Percentiles rank a stretch among this genome's conserved stretches.
These are phyloP conservation scores for Ustilago hordei DNA, from an alignment of 1,284 basidiomycete genomes.

Conservation along the genomic window DNA sequence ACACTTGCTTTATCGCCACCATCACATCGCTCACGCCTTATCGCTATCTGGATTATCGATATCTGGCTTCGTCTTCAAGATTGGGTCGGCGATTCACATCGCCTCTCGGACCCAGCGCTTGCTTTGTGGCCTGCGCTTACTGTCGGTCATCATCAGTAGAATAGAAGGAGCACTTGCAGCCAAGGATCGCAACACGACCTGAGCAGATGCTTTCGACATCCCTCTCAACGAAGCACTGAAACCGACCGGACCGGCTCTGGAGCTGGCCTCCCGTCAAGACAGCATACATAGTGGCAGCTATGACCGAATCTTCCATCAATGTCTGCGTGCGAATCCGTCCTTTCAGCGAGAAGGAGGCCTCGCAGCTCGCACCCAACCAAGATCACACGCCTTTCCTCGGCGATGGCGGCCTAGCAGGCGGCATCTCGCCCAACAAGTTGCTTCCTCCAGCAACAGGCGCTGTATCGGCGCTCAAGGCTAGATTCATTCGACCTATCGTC, in stretches of 20 bases:
- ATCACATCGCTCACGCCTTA: constrained; percentile 10
- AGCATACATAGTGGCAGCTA: neutral
- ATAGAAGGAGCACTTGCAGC: neutral
- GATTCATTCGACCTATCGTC: constrained; percentile 66
- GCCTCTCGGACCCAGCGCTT: neutral
- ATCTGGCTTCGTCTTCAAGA: neutral
- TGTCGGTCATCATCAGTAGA: neutral
- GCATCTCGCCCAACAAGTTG: constrained; percentile 56
- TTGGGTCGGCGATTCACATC: neutral
- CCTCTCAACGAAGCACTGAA: neutral
- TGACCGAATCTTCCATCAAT: constrained; percentile 52
- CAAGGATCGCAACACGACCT: neutral
- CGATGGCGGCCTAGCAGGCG: constrained; percentile 64
- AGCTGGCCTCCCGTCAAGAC: constrained; percentile 22
- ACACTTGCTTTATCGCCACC: neutral
- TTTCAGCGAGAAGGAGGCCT: constrained; percentile 63
- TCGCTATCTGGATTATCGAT: neutral
- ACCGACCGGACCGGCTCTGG: neutral
- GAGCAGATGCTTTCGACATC: neutral
- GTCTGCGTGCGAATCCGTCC: constrained; percentile 66
- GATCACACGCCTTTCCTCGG: constrained; percentile 66
- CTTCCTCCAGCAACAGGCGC: constrained; percentile 22
- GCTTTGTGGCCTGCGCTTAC: neutral
- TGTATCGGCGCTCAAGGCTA: constrained; percentile 34
- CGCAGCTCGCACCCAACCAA: constrained; percentile 60